Percentiles rank a stretch among this genome's conserved stretches.
Conservation (phyloP, 208 protist genomes). For the Wallacemonas sp. region DNA sequence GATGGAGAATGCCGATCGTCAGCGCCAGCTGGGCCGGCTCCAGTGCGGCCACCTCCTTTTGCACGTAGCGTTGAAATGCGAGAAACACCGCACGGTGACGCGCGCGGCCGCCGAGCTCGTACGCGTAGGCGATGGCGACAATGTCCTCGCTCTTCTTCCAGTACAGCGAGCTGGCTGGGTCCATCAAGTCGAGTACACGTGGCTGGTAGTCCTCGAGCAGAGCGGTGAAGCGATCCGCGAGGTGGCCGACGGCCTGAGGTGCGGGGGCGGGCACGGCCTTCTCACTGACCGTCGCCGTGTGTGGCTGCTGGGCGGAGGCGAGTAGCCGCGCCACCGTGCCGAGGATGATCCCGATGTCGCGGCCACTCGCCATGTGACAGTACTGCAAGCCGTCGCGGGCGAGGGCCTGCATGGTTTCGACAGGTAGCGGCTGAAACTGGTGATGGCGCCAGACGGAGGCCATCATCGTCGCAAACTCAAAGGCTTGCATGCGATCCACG, state of each 20-base stretch:
- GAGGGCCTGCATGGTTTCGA: constrained; percentile 55
- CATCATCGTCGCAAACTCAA: constrained; percentile 59
- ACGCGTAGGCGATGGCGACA: constrained; percentile 73
- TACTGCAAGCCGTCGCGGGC: constrained; percentile 50
- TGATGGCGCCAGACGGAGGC: constrained; percentile 63
- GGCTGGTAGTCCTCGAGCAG: constrained; percentile 70
- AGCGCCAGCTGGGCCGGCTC: constrained; percentile 81
- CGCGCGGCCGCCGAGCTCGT: constrained; percentile 70
- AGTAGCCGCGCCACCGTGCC: constrained; percentile 50
- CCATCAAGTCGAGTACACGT: constrained; percentile 56
- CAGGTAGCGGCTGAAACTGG: constrained; percentile 45
- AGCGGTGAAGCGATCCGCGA: constrained; percentile 55
- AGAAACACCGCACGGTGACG: constrained; percentile 67
- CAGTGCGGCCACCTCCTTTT: constrained; percentile 40
- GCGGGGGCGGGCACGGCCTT: constrained; percentile 30
- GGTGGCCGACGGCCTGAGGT: constrained; percentile 34
- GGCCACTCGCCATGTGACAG: constrained; percentile 33
- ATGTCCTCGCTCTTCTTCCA: constrained; percentile 56
- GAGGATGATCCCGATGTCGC: constrained; percentile 54
- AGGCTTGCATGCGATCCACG: constrained; percentile 40
- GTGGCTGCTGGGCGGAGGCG: constrained; percentile 27
- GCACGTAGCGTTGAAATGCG: constrained; percentile 57
- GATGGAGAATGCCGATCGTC: constrained; percentile 75
- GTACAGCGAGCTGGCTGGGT: constrained; percentile 43
- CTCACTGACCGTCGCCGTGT: not conserved